A percentile compares a stretch with the other conserved stretches of the same genome.
Conservation (phyloP, 176 grass and related monocot species). For the Rhynchospora pubera region DNA sequence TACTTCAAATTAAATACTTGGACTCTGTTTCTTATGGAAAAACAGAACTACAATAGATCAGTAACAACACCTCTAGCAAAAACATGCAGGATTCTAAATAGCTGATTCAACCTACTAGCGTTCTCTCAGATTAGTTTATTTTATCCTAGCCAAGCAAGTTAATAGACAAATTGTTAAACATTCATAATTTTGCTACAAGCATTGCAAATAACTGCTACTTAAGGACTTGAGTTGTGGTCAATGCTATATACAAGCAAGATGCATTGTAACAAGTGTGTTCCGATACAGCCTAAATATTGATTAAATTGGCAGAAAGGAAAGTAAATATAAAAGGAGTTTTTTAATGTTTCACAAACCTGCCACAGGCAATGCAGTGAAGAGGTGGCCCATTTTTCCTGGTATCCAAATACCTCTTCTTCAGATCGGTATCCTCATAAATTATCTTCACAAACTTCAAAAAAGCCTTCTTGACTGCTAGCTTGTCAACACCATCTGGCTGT, state of each 20-base stretch:
- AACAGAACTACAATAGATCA: neutral
- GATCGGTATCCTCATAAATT: slow-evolving; percentile 46
- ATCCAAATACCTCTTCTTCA: slow-evolving; percentile 65
- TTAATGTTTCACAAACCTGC: slow-evolving; percentile 61
- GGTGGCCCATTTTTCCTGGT: slow-evolving; percentile 33
- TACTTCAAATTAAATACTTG: neutral
- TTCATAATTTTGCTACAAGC: too few species aligned
- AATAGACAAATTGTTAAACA: neutral
- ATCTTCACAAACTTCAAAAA: slow-evolving; percentile 82
- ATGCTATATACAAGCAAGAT: neutral
- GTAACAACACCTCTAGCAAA: neutral
- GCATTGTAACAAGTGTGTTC: neutral
- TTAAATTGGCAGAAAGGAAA: neutral
- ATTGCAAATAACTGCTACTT: neutral
- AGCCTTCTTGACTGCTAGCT: slow-evolving; percentile 40
- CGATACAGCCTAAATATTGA: neutral
- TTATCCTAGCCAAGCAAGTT: neutral
- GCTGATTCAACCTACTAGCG: neutral
- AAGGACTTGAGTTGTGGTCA: neutral
- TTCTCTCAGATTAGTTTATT: neutral
- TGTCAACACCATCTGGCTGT: slow-evolving; percentile 27
- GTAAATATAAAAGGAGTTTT: neutral
- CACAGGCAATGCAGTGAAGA: slow-evolving; percentile 65
- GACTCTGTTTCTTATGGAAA: neutral
- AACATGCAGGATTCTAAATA: neutral